phyloP scores from a whole-genome alignment of 2,329 filamentous ascomycete species.

The Fusarium setosum region DNA sequence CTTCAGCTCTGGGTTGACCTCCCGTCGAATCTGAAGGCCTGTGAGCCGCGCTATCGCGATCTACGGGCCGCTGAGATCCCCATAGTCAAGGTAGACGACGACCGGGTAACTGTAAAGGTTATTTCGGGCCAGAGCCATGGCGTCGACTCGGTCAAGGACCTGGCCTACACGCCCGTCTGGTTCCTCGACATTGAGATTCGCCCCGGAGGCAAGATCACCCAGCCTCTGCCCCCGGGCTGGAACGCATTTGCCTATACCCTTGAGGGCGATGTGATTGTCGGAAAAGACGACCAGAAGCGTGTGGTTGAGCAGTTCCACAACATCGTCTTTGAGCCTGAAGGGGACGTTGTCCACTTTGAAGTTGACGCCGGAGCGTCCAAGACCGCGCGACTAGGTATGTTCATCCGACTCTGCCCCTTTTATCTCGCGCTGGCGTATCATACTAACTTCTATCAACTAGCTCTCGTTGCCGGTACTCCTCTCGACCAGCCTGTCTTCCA shows the following conservation, averaged over 20 bases:
- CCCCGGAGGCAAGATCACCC: slow-evolving; percentile 81
- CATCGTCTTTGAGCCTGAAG: slow-evolving; percentile 85
- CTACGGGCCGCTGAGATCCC: slow-evolving; percentile 84
- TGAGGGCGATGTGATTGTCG: slow-evolving; percentile 76
- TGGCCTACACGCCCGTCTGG: slow-evolving; percentile 99
- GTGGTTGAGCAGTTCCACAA: slow-evolving; percentile 82
- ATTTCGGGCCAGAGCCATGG: slow-evolving; percentile 89
- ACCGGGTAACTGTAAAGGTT: slow-evolving; percentile 84
- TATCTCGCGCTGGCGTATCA: not conserved
- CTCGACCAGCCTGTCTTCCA: slow-evolving; percentile 85
- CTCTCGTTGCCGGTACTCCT: slow-evolving; percentile 83
- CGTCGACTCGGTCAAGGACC: slow-evolving; percentile 86
- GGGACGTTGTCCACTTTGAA: slow-evolving; percentile 79
- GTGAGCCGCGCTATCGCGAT: slow-evolving; percentile 93
- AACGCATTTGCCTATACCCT: slow-evolving; percentile 91
- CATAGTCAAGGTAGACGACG: slow-evolving; percentile 74
- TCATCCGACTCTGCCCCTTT: not conserved
- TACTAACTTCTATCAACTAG: slow-evolving; percentile 40
- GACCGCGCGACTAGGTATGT: slow-evolving; percentile 61
- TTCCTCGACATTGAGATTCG: slow-evolving; percentile 84
- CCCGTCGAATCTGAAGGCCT: slow-evolving; percentile 82
- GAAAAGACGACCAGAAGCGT: slow-evolving; percentile 60
- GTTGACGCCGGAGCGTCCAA: slow-evolving; percentile 74
- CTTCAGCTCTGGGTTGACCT: slow-evolving; percentile 97
- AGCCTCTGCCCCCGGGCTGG: slow-evolving; percentile 83